Evolutionary conservation across 495 filamentous ascomycete genomes (phyloP).

Genomic region (Cudoniella acicularis): DNA sequence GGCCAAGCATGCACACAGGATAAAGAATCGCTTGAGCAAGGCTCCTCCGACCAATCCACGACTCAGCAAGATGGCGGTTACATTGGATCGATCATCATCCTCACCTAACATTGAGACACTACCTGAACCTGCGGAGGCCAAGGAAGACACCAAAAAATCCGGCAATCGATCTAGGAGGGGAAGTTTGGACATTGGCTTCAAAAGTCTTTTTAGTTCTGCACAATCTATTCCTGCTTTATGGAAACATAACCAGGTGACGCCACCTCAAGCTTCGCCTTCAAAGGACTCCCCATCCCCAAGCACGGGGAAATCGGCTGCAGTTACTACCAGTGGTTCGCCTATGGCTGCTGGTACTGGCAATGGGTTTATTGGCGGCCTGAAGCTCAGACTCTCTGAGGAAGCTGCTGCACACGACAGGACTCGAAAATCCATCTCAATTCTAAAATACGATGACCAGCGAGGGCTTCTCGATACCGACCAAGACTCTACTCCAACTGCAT

Average conservation of each 20-base stretch:
- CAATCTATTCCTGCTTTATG: slow-evolving; percentile 7
- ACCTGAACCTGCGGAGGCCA: background rate
- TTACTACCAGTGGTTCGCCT: no score
- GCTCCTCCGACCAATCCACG: slow-evolving; percentile 23
- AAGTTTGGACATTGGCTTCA: slow-evolving; percentile 18
- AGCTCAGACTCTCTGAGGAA: slow-evolving; percentile 27
- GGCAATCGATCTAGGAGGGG: background rate
- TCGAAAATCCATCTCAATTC: background rate
- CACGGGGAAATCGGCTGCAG: no score
- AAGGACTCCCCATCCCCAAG: background rate
- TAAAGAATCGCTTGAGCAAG: slow-evolving; percentile 35
- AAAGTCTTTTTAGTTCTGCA: slow-evolving; percentile 5
- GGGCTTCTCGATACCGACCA: background rate
- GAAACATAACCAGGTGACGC: slow-evolving; percentile 7
- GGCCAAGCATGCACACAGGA: slow-evolving; percentile 34
- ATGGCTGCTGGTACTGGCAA: background rate
- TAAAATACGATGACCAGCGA: background rate
- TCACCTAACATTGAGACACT: background rate
- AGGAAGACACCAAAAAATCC: background rate
- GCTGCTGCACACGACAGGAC: slow-evolving; percentile 17
- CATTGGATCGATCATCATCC: slow-evolving; percentile 13
- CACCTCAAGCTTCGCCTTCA: slow-evolving; percentile 1
- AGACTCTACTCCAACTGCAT: background rate
- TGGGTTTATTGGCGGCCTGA: slow-evolving; percentile 29
- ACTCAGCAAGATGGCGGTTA: slow-evolving; percentile 2